Evolutionary conservation across 2,329 filamentous ascomycete genomes (phyloP), one percentile per base, ranked within the genome.

Genomic region (Trichoderma sp.): DNA sequence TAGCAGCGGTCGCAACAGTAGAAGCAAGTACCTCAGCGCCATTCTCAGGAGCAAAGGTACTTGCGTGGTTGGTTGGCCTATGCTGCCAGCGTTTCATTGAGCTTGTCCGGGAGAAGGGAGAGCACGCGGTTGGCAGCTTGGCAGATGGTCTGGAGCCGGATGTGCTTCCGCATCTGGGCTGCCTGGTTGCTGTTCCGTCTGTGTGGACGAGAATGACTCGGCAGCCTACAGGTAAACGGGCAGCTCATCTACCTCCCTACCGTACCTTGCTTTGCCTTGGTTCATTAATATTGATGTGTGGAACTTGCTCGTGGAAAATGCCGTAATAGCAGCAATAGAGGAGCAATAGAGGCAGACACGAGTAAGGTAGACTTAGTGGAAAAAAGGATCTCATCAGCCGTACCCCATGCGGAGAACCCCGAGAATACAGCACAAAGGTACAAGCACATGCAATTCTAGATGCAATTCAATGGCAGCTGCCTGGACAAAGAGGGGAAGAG

Each of bases 401-500:
- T 29, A 60, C 67, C 56, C 67, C 67, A 41, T 71, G 59, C 56
- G 67, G 67, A 71, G 67, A 31, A 45, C 5, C 11, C 67, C 53
- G 50, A 60, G 35, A 12, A 53, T 53, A 21, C 8, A 53, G 45
- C 4, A 3, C 45, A 21, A 24, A 27, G 16, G 35, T 27, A 31
- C 14, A 45, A 41, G 18, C 53, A 71, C 50, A 60, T 45, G 67
- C 29, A 16, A 60, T 53, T 21, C 41, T n/a, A n/a, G n/a, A n/a
- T 5, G 45, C 45, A 53, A 21, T 53, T 53, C 3, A 9, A 53
- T 21, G 45, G 45, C 11, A 18, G 29, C 31, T 63, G 31, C 60
- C 18, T 35, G n/a, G 53, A 62, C 12, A 69, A 14, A 18, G 67
- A 71, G 67, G 35, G 27, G 33, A 21, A 38, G 56, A 53, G 45